phyloP scores from a whole-genome alignment of 2,329 filamentous ascomycete species.

The Chaetomium globosum region DNA sequence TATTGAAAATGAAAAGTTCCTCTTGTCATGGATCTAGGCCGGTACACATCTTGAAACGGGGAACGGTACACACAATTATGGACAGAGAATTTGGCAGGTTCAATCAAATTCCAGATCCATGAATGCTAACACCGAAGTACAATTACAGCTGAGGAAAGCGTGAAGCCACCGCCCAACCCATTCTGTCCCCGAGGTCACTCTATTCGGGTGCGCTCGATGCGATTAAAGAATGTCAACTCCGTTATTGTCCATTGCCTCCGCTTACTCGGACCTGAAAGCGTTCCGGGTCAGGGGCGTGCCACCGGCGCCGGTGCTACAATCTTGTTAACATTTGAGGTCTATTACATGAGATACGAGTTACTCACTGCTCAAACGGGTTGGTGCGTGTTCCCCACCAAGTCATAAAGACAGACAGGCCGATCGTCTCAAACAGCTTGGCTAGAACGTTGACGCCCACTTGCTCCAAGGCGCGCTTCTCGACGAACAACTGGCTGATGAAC shows the following conservation, averaged over 20 bases:
- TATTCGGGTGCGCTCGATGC: slow-evolving; percentile 28
- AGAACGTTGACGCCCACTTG: slow-evolving; percentile 83
- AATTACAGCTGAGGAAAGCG: slow-evolving; percentile 31
- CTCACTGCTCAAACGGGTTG: slow-evolving; percentile 79
- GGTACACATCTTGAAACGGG: not conserved
- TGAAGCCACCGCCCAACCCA: slow-evolving; percentile 19
- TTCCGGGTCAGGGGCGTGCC: slow-evolving; percentile 37
- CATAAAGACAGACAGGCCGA: slow-evolving; percentile 87
- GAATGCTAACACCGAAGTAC: slow-evolving; percentile 32
- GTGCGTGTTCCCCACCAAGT: slow-evolving; percentile 98
- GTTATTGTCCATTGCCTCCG: not conserved
- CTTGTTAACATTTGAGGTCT: slow-evolving; percentile 19
- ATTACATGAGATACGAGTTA: not conserved
- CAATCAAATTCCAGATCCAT: slow-evolving; percentile 16
- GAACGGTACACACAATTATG: not conserved
- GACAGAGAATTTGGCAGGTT: not conserved
- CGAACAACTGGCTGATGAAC: slow-evolving; percentile 84
- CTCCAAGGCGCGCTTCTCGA: slow-evolving; percentile 90
- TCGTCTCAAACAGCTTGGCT: slow-evolving; percentile 86
- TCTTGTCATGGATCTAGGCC: not conserved
- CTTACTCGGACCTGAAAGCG: slow-evolving; percentile 38
- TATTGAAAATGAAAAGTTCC: slow-evolving; percentile 26
- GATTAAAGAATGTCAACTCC: slow-evolving; percentile 19
- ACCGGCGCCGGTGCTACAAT: slow-evolving; percentile 31
- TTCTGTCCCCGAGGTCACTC: slow-evolving; percentile 28